phyloP scores from a whole-genome alignment of 176 grass and related monocot species.

The Microstegium vimineum region DNA sequence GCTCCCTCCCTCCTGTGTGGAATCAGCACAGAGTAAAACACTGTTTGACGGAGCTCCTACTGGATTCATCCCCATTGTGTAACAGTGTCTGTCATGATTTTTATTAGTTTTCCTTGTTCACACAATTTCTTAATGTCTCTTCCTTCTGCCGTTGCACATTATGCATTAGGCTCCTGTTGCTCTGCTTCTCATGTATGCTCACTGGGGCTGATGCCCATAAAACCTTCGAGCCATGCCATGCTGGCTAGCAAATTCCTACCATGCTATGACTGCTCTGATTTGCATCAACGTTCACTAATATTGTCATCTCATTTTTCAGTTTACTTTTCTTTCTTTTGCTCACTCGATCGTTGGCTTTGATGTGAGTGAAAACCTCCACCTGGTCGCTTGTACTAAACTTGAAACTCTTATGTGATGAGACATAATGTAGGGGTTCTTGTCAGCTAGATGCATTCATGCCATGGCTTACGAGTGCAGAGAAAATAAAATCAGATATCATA shows the following conservation, averaged over 20 bases:
- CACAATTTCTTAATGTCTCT: neutral
- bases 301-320: neutral
- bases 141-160: neutral
- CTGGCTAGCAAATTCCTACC: neutral
- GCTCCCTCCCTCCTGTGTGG: no score
- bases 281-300: neutral
- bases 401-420: neutral
- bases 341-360: neutral
- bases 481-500: neutral
- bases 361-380: neutral
- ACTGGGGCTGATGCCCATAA: neutral
- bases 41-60: no score
- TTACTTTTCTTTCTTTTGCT: neutral
- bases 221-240: no score
- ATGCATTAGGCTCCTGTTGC: neutral
- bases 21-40: no score
- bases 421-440: neutral
- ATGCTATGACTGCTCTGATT: neutral
- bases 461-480: neutral
- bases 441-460: neutral
- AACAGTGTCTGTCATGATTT: neutral
- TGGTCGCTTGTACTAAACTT: no score
- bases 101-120: neutral
- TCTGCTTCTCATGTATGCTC: neutral
- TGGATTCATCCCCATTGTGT: neutral